Conservation (phyloP, 495 filamentous ascomycete species). For the Penicillium daleae region DNA sequence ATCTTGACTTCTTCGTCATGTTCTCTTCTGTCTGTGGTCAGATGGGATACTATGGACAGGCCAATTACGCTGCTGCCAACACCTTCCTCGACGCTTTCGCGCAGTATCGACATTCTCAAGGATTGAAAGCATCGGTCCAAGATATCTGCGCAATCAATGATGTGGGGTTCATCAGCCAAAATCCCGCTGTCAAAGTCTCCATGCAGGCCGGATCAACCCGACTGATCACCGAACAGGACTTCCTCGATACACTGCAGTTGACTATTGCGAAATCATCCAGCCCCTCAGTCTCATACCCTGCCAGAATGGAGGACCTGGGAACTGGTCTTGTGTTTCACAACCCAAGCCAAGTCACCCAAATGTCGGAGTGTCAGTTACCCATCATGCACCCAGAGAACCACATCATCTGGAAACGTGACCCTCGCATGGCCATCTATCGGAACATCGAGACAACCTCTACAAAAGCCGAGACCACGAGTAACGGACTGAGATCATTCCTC, state of each 20-base stretch:
- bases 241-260: slow-evolving; percentile 1
- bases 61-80: slow-evolving; percentile 6
- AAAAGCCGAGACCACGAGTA: background rate
- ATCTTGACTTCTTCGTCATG: slow-evolving; percentile 8
- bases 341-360: background rate
- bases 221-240: slow-evolving; percentile 1
- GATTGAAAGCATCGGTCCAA: background rate
- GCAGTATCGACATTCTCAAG: slow-evolving; percentile 1
- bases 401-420: background rate
- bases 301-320: background rate
- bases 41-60: slow-evolving; percentile 1
- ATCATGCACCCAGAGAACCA: background rate
- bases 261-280: background rate
- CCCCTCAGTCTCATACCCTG: background rate
- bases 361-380: background rate
- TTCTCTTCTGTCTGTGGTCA: background rate
- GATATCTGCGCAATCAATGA: slow-evolving; percentile 7
- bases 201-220: background rate
- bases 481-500: background rate
- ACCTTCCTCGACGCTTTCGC: slow-evolving; percentile 4
- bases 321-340: background rate
- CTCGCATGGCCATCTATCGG: background rate
- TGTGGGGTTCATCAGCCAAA: slow-evolving; percentile 4
- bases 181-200: background rate
- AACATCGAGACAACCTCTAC: background rate